Evolutionary conservation across 805 yeast species (phyloP), one percentile per base, ranked within the genome.

Genomic region (Cyberlindnera misumaiensis): DNA sequence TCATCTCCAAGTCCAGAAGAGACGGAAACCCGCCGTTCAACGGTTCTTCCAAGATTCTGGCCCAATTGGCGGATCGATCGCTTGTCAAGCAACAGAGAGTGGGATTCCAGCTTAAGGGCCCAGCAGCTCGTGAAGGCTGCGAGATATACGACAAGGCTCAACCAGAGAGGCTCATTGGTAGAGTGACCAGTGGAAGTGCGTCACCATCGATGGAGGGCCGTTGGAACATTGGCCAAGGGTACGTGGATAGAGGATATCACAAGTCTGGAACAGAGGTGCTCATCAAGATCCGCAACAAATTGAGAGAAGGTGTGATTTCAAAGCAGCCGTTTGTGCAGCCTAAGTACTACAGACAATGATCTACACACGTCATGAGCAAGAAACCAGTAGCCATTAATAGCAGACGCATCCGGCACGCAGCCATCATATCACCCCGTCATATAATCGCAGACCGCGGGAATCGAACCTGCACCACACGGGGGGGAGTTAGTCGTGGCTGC

Each of bases 151-250:
- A 64, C 36, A 60, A 57, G n/a, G 75, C 72, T 20, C 79, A 79
- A 16, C 64, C 68, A 24, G 67, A 68, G 27, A 77, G 57, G 71
- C 80, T 34, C 72, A 83, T 57, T 40, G 71, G 62, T 47, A 56
- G 42, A 43, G 79, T 64, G 7, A 77, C 83, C 3, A 74, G 81
- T 1, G 85, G 85, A 10, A 65, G 75, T 55, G 71, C 72, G 57
- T 79, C 75, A 58, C 97, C 70, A 68, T 86, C 65, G 52, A 78
- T 60, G 65, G 79, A 39, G 67, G 82, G 47, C 70, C 82, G 53
- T 68, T 60, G 83, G 39, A 93, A 93, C 56, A 82, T 93, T 40
- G 96, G 95, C 16, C 96, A 89, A 73, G 96, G 83, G 9, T 93
- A 86, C 62, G 72, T 93, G 20, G 72, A 83, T 44, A 79, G 84